phyloP scores from a whole-genome alignment of 1,139 yeast species.

The Yamadazyma siamensis region DNA sequence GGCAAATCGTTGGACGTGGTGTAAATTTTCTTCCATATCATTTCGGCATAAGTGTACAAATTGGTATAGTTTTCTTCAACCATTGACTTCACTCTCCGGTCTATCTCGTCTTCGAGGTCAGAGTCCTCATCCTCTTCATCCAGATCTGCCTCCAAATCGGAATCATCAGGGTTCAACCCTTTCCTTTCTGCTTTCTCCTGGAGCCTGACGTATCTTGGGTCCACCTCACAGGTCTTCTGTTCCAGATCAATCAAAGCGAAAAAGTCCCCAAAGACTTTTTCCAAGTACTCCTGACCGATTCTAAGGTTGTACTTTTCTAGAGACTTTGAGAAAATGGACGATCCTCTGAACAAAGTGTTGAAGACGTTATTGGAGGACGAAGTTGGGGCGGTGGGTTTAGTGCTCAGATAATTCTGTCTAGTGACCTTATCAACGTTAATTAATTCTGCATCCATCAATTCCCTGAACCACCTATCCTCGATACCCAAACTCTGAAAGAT shows the following conservation, averaged over 20 bases:
- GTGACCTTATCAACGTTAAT: slow-evolving; percentile 45
- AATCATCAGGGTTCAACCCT: slow-evolving; percentile 21
- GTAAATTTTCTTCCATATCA: slow-evolving; percentile 71
- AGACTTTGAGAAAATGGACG: slow-evolving; percentile 75
- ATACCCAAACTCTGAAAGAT: slow-evolving; percentile 61
- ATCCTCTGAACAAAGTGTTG: slow-evolving; percentile 82
- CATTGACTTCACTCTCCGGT: slow-evolving; percentile 24
- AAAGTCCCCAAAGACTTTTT: slow-evolving; percentile 67
- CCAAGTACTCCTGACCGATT: slow-evolving; percentile 76
- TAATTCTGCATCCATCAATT: slow-evolving; percentile 65
- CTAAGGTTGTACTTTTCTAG: slow-evolving; percentile 74
- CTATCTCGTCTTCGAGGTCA: slow-evolving; percentile 28
- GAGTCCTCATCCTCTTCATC: slow-evolving; percentile 28
- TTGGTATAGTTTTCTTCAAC: slow-evolving; percentile 51
- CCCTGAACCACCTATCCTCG: slow-evolving; percentile 67
- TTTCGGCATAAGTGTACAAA: slow-evolving; percentile 54
- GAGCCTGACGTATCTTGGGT: slow-evolving; percentile 53
- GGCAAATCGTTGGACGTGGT: slow-evolving; percentile 78
- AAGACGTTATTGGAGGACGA: slow-evolving; percentile 44
- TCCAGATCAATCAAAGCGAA: slow-evolving; percentile 52
- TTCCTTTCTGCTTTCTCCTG: slow-evolving; percentile 34
- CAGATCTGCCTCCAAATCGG: slow-evolving; percentile 20
- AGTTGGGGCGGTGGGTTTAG: slow-evolving; percentile 7
- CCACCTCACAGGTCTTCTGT: slow-evolving; percentile 68
- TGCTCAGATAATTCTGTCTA: slow-evolving; percentile 33